These are phyloP conservation scores for Neurospora sp. DNA, from an alignment of 495 filamentous ascomycete genomes.

Conservation along the genomic window DNA sequence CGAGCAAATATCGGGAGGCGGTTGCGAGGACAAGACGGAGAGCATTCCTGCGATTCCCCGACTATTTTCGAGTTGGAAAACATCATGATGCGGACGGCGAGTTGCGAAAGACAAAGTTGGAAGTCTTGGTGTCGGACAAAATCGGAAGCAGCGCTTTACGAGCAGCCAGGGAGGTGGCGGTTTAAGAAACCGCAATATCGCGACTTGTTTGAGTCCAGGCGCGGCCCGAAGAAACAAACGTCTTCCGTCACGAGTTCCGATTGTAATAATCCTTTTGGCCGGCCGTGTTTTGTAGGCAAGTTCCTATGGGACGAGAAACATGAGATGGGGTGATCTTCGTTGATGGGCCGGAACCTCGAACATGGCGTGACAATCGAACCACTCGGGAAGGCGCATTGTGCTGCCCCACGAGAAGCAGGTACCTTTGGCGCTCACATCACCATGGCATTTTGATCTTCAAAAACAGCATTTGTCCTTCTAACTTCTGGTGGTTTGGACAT, in stretches of 20 bases:
- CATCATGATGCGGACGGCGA: background rate
- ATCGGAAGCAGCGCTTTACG: background rate
- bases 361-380: background rate
- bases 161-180: background rate
- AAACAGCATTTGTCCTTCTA: background rate
- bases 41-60: background rate
- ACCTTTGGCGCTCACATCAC: background rate
- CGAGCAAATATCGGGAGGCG: background rate
- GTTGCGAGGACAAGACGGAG: background rate
- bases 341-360: background rate
- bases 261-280: background rate
- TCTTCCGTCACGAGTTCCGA: background rate
- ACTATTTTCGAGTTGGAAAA: background rate
- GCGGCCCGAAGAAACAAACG: background rate
- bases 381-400: background rate
- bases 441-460: background rate
- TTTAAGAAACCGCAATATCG: background rate
- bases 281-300: background rate
- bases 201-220: background rate
- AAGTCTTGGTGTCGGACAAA: background rate
- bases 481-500: background rate
- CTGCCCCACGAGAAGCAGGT: background rate
- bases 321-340: background rate
- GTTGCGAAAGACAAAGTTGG: background rate
- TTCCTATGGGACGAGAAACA: background rate